These are phyloP conservation scores for Leucogyrophana mollusca DNA, from an alignment of 768 basidiomycete species.

Conservation along the genomic window DNA sequence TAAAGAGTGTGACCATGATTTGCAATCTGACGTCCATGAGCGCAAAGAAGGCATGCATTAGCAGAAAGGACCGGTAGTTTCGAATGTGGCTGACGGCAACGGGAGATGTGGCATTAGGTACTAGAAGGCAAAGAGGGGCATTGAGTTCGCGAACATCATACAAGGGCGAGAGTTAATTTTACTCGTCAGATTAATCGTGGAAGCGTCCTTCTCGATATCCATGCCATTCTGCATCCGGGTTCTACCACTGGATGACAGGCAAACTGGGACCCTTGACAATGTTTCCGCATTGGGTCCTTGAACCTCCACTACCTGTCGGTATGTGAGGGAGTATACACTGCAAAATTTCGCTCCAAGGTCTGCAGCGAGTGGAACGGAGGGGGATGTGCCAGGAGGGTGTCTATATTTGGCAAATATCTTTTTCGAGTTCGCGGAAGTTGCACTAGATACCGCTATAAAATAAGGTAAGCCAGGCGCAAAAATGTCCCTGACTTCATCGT, in stretches of 20 bases:
- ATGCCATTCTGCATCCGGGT: conserved; percentile 17
- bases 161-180: neutral
- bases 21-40: conserved; percentile 4
- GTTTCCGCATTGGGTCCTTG: neutral
- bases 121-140: neutral
- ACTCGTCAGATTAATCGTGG: conserved; percentile 7
- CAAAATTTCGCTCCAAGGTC: conserved; percentile 16
- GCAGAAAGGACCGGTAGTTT: conserved; percentile 14
- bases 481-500: conserved; percentile 5
- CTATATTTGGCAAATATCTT: conserved; percentile 11
- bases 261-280: conserved; percentile 5
- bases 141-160: too few species aligned
- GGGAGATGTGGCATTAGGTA: conserved; percentile 15
- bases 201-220: conserved; percentile 14
- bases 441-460: conserved; percentile 1
- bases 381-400: conserved; percentile 5
- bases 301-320: conserved; percentile 8
- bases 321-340: conserved; percentile 17
- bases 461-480: conserved; percentile 3
- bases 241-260: conserved; percentile 11
- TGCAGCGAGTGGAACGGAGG: conserved; percentile 11
- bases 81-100: conserved; percentile 18
- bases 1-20: conserved; percentile 15
- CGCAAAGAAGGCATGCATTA: conserved; percentile 16
- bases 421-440: conserved; percentile 1